These are phyloP conservation scores for Fagopyrum esculentum DNA, from an alignment of 148 eudicot genomes.

Conservation along the genomic window DNA sequence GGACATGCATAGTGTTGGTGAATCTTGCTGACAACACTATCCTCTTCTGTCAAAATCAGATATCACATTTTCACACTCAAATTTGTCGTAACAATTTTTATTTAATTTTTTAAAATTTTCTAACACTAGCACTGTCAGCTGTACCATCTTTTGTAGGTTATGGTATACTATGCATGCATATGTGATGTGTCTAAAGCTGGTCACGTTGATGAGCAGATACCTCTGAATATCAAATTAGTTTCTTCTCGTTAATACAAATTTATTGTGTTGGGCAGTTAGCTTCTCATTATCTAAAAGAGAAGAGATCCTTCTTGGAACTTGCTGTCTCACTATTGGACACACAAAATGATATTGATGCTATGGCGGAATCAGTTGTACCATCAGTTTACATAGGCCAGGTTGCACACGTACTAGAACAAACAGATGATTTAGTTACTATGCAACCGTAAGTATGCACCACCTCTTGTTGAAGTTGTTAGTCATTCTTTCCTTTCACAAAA, in stretches of 20 bases:
- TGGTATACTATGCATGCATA: neutral
- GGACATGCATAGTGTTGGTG: too few species aligned
- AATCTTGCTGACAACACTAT: too few species aligned
- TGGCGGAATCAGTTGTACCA: conserved; percentile 73
- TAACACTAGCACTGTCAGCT: neutral
- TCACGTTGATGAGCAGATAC: neutral
- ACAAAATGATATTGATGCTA: conserved; percentile 38
- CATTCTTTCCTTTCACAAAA: neutral
- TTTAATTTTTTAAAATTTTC: too few species aligned
- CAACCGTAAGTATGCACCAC: conserved; percentile 53
- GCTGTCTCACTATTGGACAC: conserved; percentile 67
- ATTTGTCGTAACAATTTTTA: too few species aligned
- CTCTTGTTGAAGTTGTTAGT: conserved; percentile 9
- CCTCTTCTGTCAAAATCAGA: too few species aligned
- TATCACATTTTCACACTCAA: too few species aligned
- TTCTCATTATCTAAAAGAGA: conserved; percentile 80
- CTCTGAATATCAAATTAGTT: neutral
- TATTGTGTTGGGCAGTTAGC: conserved; percentile 52
- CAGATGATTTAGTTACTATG: conserved; percentile 44
- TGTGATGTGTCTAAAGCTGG: neutral
- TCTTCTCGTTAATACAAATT: neutral
- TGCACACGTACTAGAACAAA: conserved; percentile 75
- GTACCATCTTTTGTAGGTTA: neutral
- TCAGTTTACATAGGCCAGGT: conserved; percentile 81
- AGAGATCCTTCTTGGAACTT: conserved; percentile 69